Evolutionary conservation across 768 basidiomycete species (phyloP).

Genomic region (Dioszegia crocea): DNA sequence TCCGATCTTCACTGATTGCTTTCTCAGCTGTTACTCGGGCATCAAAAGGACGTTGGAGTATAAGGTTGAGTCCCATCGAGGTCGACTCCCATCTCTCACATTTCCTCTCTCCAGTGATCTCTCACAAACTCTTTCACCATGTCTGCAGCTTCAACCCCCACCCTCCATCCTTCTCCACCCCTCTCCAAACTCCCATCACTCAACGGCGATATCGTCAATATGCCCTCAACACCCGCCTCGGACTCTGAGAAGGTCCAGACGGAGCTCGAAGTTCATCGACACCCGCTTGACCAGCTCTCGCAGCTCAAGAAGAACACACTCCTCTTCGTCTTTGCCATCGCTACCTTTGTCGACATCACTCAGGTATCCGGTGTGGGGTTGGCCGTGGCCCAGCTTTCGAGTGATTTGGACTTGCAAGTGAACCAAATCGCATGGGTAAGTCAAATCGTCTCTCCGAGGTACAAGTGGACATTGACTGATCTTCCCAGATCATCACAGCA

Average conservation of each 20-base stretch:
- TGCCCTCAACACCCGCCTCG: no score
- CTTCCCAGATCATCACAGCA: constrained; percentile 32
- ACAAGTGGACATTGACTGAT: background rate
- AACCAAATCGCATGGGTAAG: constrained; percentile 39
- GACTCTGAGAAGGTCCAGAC: no score
- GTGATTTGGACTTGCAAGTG: constrained; percentile 26
- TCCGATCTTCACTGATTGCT: no score
- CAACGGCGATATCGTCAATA: background rate
- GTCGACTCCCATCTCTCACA: no score
- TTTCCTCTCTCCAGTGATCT: no score
- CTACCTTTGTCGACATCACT: constrained; percentile 19
- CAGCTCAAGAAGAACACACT: constrained; percentile 14
- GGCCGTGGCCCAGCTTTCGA: constrained; percentile 37
- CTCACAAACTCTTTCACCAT: background rate
- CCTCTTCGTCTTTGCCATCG: constrained; percentile 15
- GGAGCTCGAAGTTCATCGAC: background rate
- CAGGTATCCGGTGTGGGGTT: constrained; percentile 37
- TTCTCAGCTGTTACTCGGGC: no score
- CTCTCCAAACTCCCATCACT: background rate
- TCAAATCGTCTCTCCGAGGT: no score
- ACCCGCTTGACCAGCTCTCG: constrained; percentile 15
- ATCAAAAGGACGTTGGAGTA: no score
- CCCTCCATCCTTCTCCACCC: background rate
- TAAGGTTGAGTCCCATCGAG: no score
- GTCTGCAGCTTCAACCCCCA: background rate